A percentile compares a stretch with the other conserved stretches of the same genome.
Conservation (phyloP, 2,329 filamentous ascomycete genomes). For the Hypoxylon sp. region DNA sequence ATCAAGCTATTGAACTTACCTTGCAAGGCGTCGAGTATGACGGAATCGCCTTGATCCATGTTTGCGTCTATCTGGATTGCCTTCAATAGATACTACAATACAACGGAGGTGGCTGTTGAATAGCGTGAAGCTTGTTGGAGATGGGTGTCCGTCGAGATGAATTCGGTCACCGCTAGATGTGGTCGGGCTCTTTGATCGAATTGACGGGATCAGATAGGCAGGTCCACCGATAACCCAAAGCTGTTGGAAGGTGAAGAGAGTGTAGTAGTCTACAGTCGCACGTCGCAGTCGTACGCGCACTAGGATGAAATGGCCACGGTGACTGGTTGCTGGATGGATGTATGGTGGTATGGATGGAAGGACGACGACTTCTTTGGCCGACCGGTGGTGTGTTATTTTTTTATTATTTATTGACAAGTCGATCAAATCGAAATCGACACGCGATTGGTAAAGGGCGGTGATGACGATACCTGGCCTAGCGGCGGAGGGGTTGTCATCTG, state of each 20-base stretch:
- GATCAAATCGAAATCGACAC: constrained; percentile 23
- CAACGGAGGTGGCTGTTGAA: constrained; percentile 4
- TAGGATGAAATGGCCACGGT: constrained; percentile 12
- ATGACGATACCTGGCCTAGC: constrained; percentile 35
- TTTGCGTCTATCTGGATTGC: constrained; percentile 1
- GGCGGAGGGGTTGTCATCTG: constrained; percentile 14
- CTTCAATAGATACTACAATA: neutral
- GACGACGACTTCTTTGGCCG: neutral
- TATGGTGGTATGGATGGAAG: constrained; percentile 3
- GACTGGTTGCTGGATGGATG: constrained; percentile 10
- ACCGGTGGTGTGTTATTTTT: constrained; percentile 15
- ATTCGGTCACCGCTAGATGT: constrained; percentile 5
- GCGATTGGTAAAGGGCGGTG: constrained; percentile 42
- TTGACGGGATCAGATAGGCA: constrained; percentile 17
- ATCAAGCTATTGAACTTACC: constrained; percentile 41
- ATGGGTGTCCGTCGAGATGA: neutral
- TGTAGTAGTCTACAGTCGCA: neutral
- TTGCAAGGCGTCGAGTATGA: constrained; percentile 48
- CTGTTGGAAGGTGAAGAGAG: neutral
- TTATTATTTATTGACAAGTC: constrained; percentile 37
- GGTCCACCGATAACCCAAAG: constrained; percentile 8
- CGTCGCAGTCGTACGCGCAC: neutral
- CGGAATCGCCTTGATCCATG: constrained; percentile 46
- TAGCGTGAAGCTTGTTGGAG: neutral
- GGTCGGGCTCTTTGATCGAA: neutral